A percentile compares a stretch with the other conserved stretches of the same genome.
Conservation (phyloP, 208 protist genomes). For the Acanthamoeba castellanii region DNA sequence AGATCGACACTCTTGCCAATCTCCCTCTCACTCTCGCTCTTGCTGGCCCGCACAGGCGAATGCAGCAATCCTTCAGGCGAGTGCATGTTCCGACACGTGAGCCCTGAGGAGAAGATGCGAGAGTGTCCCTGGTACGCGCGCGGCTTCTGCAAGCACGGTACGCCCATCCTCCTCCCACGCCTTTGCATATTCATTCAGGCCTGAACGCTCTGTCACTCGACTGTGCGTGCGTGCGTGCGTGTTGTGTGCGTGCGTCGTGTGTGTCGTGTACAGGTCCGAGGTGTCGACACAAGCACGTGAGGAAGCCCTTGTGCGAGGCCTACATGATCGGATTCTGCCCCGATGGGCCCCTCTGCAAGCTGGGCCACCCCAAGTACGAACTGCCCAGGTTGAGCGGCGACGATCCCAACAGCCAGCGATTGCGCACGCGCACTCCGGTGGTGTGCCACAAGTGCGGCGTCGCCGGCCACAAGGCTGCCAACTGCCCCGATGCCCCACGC, state of each 20-base stretch:
- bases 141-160: slow-evolving; percentile 89
- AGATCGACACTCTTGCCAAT: too few species aligned
- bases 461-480: slow-evolving; percentile 48
- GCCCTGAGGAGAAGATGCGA: slow-evolving; percentile 90
- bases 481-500: not conserved
- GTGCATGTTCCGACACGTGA: slow-evolving; percentile 96
- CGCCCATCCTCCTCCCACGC: not conserved
- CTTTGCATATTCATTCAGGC: not conserved
- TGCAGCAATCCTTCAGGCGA: slow-evolving; percentile 95
- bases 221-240: too few species aligned
- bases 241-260: too few species aligned
- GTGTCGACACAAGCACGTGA: slow-evolving; percentile 94
- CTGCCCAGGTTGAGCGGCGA: not conserved
- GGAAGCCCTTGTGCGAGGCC: slow-evolving; percentile 93
- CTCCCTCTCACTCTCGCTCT: not conserved
- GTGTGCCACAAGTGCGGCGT: slow-evolving; percentile 75
- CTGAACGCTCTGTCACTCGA: too few species aligned
- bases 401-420: not conserved
- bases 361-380: slow-evolving; percentile 88
- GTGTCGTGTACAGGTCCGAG: slow-evolving; percentile 87
- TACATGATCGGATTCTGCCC: slow-evolving; percentile 97
- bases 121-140: slow-evolving; percentile 89
- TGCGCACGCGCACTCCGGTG: not conserved
- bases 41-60: slow-evolving; percentile 86
- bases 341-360: slow-evolving; percentile 94